Percentiles rank a stretch among this genome's conserved stretches.
These are phyloP conservation scores for Paramecium caudatum DNA, from an alignment of 73 alveolate species.

Conservation along the genomic window DNA sequence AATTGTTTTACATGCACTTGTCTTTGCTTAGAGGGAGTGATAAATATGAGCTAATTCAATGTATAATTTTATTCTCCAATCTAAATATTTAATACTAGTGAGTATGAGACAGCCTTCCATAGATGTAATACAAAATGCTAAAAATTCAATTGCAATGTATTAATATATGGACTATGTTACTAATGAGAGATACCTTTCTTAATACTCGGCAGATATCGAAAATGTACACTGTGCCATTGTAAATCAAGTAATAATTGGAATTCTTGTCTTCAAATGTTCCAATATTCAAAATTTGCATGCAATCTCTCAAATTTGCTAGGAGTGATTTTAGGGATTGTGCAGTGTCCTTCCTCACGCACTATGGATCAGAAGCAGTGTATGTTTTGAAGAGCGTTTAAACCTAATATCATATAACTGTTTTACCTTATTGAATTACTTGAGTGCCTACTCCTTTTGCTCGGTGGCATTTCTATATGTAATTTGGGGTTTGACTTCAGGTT, in stretches of 20 bases:
- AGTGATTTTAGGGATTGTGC: constrained; percentile 67
- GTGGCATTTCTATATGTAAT: constrained; percentile 16
- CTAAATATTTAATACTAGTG: constrained; percentile 93
- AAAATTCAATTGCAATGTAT: constrained; percentile 76
- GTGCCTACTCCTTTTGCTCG: constrained; percentile 40
- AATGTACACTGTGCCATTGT: constrained; percentile 67
- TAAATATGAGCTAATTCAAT: constrained; percentile 92
- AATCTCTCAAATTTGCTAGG: constrained; percentile 53
- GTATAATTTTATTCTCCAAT: constrained; percentile 94
- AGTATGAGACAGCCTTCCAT: constrained; percentile 94
- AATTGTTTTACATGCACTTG: constrained; percentile 91
- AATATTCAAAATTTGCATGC: constrained; percentile 56
- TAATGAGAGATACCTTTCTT: constrained; percentile 45
- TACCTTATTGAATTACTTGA: constrained; percentile 53
- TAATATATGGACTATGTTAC: constrained; percentile 24
- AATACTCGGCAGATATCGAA: constrained; percentile 70
- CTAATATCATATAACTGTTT: constrained; percentile 8
- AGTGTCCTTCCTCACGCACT: constrained; percentile 68
- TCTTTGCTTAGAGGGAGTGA: constrained; percentile 90
- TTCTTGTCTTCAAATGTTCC: constrained; percentile 76
- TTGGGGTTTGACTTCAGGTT: constrained; percentile 18
- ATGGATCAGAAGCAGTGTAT: constrained; percentile 68
- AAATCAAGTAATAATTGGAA: constrained; percentile 54
- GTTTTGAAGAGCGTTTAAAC: constrained; percentile 65
- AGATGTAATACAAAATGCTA: constrained; percentile 92